phyloP scores from a whole-genome alignment of 495 filamentous ascomycete genomes.

The Aspergillus incahuasiensis region DNA sequence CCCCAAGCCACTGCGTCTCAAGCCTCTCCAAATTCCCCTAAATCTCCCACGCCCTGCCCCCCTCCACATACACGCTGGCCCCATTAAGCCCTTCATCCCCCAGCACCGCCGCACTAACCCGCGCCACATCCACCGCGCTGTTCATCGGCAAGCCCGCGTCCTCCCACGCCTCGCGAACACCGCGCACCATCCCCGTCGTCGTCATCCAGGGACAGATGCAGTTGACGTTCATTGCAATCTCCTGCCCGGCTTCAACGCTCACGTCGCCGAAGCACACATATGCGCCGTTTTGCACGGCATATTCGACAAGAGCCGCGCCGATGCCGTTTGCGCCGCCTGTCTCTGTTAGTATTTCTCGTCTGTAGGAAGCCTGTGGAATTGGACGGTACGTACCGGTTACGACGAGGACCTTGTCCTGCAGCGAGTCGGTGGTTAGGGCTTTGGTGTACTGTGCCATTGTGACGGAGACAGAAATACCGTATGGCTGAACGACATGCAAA shows the following conservation, averaged over 20 bases:
- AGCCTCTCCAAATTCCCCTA: not conserved
- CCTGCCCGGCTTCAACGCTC: not conserved
- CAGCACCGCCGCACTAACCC: not conserved
- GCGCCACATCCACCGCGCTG: conserved; percentile 2
- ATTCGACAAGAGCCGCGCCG: conserved; percentile 2
- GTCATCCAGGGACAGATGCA: conserved; percentile 10
- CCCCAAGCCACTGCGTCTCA: conserved; percentile 4
- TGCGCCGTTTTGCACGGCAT: conserved; percentile 6
- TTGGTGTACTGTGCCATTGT: not conserved
- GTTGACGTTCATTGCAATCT: conserved; percentile 1
- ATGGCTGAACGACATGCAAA: too few species aligned
- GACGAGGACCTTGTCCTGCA: conserved; percentile 6
- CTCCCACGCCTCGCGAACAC: conserved; percentile 2
- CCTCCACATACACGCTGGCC: not conserved
- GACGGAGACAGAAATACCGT: not conserved
- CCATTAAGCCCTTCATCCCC: conserved; percentile 1
- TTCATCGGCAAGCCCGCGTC: not conserved
- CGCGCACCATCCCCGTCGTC: conserved; percentile 2
- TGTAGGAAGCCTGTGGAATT: too few species aligned
- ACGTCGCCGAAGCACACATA: conserved; percentile 6
- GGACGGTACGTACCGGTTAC: not conserved
- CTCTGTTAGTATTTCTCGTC: too few species aligned
- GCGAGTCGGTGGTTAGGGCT: not conserved
- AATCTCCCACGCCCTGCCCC: conserved; percentile 4
- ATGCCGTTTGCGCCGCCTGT: conserved; percentile 6